A percentile compares a stretch with the other conserved stretches of the same genome.
These are phyloP conservation scores for Corymbia maculata DNA, from an alignment of 345 rosid species.

Conservation along the genomic window DNA sequence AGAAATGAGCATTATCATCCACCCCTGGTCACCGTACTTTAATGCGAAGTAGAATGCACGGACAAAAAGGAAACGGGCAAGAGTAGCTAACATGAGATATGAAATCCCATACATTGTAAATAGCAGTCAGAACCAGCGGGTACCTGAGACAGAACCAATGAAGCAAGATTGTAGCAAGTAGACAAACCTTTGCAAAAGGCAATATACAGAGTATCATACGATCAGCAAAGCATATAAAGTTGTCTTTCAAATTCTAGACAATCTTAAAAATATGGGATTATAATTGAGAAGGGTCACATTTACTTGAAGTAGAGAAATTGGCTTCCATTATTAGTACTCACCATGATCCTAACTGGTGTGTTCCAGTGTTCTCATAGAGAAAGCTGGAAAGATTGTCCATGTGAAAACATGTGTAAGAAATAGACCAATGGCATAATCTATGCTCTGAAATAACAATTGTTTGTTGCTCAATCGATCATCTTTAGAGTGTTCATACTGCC, in stretches of 20 bases:
- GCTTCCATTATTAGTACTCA: not conserved
- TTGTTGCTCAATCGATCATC: not conserved
- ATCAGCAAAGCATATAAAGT: not conserved
- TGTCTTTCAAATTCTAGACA: not conserved
- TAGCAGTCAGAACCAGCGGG: conserved; percentile 49
- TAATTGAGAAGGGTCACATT: not conserved
- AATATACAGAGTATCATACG: not conserved
- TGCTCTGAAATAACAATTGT: conserved; percentile 1
- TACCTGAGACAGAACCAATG: conserved; percentile 75
- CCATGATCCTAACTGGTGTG: not conserved
- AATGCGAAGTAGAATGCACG: conserved; percentile 80
- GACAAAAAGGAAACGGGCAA: conserved; percentile 43
- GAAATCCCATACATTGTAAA: conserved; percentile 52
- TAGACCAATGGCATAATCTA: not conserved
- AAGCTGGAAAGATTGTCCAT: conserved; percentile 2
- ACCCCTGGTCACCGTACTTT: conserved; percentile 75
- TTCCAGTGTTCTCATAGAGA: not conserved
- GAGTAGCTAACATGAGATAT: conserved; percentile 36
- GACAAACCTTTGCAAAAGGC: not conserved
- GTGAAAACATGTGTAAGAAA: conserved; percentile 5
- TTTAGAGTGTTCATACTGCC: not conserved
- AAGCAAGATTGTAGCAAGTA: not conserved
- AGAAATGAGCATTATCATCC: conserved; percentile 67
- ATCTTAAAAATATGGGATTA: not conserved
- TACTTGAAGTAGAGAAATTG: not conserved